A percentile compares a stretch with the other conserved stretches of the same genome.
These are phyloP conservation scores for Chlamydomonas sp. DNA, from an alignment of 139 green algal species.

Conservation along the genomic window DNA sequence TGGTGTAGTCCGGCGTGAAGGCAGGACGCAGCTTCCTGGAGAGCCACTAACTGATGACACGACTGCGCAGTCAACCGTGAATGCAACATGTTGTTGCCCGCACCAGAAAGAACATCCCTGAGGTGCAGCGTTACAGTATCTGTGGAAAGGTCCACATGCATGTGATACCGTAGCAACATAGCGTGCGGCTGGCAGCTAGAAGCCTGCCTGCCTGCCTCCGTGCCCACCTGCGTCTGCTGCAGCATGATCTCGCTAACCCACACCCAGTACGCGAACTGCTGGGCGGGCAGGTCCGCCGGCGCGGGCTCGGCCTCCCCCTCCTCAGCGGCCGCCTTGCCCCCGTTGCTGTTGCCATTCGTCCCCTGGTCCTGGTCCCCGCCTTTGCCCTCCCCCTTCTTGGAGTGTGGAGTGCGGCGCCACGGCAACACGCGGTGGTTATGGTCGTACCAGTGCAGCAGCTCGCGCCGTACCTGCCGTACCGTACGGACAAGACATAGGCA, in stretches of 20 bases:
- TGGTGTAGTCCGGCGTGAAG: too few species aligned
- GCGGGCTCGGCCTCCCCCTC: constrained; percentile 37
- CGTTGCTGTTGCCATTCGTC: constrained; percentile 22
- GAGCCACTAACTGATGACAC: too few species aligned
- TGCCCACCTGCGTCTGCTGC: constrained; percentile 88
- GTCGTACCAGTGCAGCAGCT: constrained; percentile 94
- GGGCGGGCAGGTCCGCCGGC: constrained; percentile 51
- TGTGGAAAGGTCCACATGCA: neutral
- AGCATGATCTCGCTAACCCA: constrained; percentile 97
- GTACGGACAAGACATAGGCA: neutral
- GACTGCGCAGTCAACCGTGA: too few species aligned
- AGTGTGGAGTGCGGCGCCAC: constrained; percentile 87
- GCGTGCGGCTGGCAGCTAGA: neutral
- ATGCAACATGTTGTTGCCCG: too few species aligned
- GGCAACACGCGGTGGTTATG: constrained; percentile 84
- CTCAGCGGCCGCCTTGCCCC: neutral
- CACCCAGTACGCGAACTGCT: constrained; percentile 90
- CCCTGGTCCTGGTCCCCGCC: neutral
- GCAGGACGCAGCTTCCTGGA: too few species aligned
- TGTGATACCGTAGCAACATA: neutral
- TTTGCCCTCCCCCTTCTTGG: constrained; percentile 1
- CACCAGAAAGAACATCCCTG: neutral
- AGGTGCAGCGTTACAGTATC: neutral
- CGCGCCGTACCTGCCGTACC: neutral
- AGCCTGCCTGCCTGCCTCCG: too few species aligned